A percentile compares a stretch with the other conserved stretches of the same genome.
phyloP scores from a whole-genome alignment of 1,284 basidiomycete genomes.

The Cryptococcus jaspeensis region DNA sequence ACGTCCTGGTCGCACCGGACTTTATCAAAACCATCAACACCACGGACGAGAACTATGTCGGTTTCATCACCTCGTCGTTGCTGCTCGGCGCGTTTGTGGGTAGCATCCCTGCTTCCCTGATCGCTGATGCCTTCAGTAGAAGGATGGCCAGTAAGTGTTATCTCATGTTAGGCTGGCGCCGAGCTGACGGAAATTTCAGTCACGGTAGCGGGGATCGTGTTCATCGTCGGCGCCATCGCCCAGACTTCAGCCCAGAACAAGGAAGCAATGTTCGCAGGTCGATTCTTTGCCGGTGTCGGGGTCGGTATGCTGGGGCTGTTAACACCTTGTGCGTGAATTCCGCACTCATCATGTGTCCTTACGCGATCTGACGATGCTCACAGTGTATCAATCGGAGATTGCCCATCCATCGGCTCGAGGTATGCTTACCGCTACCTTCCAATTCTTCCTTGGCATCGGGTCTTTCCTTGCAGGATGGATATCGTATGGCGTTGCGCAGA shows the following conservation, averaged over 20 bases:
- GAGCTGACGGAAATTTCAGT: constrained; percentile 22
- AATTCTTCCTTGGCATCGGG: constrained; percentile 58
- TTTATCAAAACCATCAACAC: constrained; percentile 37
- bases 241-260: constrained; percentile 55
- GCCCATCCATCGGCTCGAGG: constrained; percentile 64
- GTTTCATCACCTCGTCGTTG: constrained; percentile 52
- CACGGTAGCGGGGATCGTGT: constrained; percentile 49
- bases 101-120: constrained; percentile 45
- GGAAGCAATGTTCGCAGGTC: constrained; percentile 63
- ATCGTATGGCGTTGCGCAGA: constrained; percentile 51
- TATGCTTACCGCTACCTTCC: constrained; percentile 62
- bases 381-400: constrained; percentile 61
- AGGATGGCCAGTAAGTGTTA: constrained; percentile 39
- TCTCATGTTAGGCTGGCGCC: background rate
- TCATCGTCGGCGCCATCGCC: constrained; percentile 58
- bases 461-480: constrained; percentile 52
- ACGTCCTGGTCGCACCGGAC: constrained; percentile 53
- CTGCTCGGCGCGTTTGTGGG: constrained; percentile 49
- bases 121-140: constrained; percentile 46
- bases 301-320: constrained; percentile 56
- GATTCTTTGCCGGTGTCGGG: constrained; percentile 60
- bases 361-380: background rate
- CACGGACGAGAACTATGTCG: constrained; percentile 48
- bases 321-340: constrained; percentile 50
- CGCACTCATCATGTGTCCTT: background rate